Base-by-base conservation (phyloP, 768 basidiomycete species). In the Boletus rex-veris region DNA sequence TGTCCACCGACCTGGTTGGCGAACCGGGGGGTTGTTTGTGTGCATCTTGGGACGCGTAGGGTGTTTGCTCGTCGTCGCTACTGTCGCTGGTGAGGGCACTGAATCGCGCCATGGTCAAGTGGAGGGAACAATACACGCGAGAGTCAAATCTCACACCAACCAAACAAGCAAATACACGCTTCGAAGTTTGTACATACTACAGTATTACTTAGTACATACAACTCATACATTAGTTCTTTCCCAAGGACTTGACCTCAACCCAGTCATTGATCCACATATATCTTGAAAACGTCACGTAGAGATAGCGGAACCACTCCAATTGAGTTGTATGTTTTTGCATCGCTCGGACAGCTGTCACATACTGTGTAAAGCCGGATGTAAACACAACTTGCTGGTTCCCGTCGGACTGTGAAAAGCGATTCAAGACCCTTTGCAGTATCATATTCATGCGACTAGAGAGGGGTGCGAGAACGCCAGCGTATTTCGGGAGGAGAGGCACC, bases 241-340 rank as follows among this genome's bases (percentile, higher is more conserved):
- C 28, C 33, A 35, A 35, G 11, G 60, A 28, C 30, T 35, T 12
- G 24, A 89, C 62, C 65, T 84, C 80, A 3, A 77, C 74, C 81
- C 90, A 91, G 58, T 90, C 86, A 58, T 94, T 94, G 26, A 90
- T 82, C 93, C 94, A 96, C 90, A 96, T 88, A 65, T 94, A 92
- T 52, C 87, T 78, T 16, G 90, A 93, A 64, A 86, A 90, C 19
- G 71, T 58, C 37, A 95, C 76, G 64, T 93, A 90, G 52, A 94
- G 72, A 82, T 88, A 92, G 39, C 94, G 81, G 74, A 92, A 96
- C 93, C 93, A 95, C 40, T 83, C 81, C 54, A 92, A 71, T 74
- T 97, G 94, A 54, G 83, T 84, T 50, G 72, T 57, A 60, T 97
- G 94, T 53, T 77, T 72, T 55, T 72, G 69, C 85, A 94, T 92